Percentiles rank a stretch among this genome's conserved stretches.
These are phyloP conservation scores for Betula pendula DNA, from an alignment of 306 rosid genomes.

Conservation along the genomic window DNA sequence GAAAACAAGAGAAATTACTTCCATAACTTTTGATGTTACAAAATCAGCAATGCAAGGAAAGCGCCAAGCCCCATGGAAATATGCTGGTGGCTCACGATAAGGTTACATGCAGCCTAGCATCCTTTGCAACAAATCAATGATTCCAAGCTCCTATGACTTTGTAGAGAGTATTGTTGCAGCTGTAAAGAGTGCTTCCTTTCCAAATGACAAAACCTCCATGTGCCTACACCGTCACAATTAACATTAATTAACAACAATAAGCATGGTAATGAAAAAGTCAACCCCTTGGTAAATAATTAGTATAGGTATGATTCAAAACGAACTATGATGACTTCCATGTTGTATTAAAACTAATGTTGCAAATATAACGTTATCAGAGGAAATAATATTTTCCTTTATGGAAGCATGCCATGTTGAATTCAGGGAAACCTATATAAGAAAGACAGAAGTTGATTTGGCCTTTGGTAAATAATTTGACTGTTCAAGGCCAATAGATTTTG, in stretches of 20 bases:
- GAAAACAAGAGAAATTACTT: neutral
- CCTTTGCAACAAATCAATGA: constrained; percentile 6
- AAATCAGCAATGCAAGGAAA: neutral
- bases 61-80: neutral
- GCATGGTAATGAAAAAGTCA: neutral
- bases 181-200: constrained; percentile 68
- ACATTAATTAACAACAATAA: neutral
- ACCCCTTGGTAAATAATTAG: neutral
- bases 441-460: neutral
- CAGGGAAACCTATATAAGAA: neutral
- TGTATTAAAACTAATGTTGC: too few species aligned
- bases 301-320: neutral
- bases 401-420: neutral
- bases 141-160: constrained; percentile 32
- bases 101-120: neutral
- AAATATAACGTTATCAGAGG: neutral
- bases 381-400: neutral
- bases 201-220: constrained; percentile 54
- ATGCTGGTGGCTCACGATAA: neutral
- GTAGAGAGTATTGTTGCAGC: constrained; percentile 65
- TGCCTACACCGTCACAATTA: constrained; percentile 45
- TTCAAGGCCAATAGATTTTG: neutral
- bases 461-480: neutral
- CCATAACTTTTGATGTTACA: neutral
- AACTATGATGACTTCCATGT: neutral